Evolutionary conservation across 2,329 filamentous ascomycete species (phyloP).

Genomic region (Neocucurbitaria cava): DNA sequence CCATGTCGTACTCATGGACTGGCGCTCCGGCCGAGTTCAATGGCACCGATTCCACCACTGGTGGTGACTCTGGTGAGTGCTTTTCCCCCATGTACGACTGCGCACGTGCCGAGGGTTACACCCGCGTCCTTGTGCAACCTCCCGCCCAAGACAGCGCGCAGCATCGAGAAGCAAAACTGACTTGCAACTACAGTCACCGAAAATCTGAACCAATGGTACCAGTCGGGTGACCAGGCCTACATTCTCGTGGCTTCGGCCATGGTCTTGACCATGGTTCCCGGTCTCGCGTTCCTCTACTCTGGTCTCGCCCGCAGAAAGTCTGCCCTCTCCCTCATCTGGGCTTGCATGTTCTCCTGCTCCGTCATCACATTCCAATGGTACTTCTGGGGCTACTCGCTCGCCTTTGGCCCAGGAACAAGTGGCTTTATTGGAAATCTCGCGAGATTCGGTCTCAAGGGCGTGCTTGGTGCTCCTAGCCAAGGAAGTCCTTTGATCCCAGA

Average conservation of each 20-base stretch:
- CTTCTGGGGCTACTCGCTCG: slow-evolving; percentile 97
- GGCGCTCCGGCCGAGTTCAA: slow-evolving; percentile 57
- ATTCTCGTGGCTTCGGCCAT: slow-evolving; percentile 90
- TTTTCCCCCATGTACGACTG: slow-evolving; percentile 13
- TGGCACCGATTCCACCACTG: slow-evolving; percentile 65
- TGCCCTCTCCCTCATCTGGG: slow-evolving; percentile 95
- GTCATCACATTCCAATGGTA: slow-evolving; percentile 98
- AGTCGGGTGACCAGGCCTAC: slow-evolving; percentile 89
- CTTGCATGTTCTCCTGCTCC: slow-evolving; percentile 90
- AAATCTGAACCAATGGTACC: slow-evolving; percentile 96
- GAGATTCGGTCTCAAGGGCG: slow-evolving; percentile 88
- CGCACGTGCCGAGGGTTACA: slow-evolving; percentile 31
- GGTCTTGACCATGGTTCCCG: slow-evolving; percentile 95
- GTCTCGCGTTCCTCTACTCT: slow-evolving; percentile 96
- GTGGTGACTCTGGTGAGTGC: slow-evolving; percentile 79
- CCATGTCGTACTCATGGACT: slow-evolving; percentile 59
- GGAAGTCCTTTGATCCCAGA: slow-evolving; percentile 89
- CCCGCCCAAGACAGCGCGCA: neutral
- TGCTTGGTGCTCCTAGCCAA: slow-evolving; percentile 81
- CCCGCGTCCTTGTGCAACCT: slow-evolving; percentile 4
- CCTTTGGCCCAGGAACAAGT: slow-evolving; percentile 84
- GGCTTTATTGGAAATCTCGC: slow-evolving; percentile 90
- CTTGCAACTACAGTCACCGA: slow-evolving; percentile 66
- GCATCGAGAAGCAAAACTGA: slow-evolving; percentile 10
- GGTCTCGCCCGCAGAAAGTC: slow-evolving; percentile 98